Percentiles rank a stretch among this genome's conserved stretches.
Conservation (phyloP, 1,284 basidiomycete species). For the Heliocybe sulcata region DNA sequence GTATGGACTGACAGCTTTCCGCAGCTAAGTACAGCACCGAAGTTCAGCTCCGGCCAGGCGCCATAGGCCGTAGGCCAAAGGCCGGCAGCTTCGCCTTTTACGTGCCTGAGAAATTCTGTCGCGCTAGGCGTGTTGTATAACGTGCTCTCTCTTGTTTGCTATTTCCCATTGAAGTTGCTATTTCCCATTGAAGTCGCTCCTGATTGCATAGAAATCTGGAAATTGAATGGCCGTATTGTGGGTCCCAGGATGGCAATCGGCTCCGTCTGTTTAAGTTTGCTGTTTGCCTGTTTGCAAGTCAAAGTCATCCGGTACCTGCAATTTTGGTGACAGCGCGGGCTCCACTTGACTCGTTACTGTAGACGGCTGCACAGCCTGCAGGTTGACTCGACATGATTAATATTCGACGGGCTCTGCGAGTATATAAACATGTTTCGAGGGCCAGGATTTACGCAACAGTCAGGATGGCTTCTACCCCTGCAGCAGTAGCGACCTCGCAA, state of each 20-base stretch:
- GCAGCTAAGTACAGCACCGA: no score
- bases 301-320: background rate
- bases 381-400: background rate
- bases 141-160: background rate
- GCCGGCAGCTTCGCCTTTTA: background rate
- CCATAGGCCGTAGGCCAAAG: no score
- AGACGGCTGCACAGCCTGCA: background rate
- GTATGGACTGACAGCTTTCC: no score
- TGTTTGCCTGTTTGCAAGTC: no score
- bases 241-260: no score
- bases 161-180: background rate
- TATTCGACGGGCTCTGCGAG: background rate
- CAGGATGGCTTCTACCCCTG: slow-evolving; percentile 10
- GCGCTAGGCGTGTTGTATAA: background rate
- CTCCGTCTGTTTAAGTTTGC: no score
- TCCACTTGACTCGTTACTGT: background rate
- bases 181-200: background rate
- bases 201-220: no score
- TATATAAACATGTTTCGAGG: background rate
- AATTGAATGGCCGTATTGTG: no score
- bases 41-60: no score
- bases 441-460: background rate
- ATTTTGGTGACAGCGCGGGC: background rate
- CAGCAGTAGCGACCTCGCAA: slow-evolving; percentile 17
- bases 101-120: background rate